Percentiles rank a stretch among this genome's conserved stretches.
Evolutionary conservation across 129 eudicot species (phyloP).

Genomic region (Arctium lappa): DNA sequence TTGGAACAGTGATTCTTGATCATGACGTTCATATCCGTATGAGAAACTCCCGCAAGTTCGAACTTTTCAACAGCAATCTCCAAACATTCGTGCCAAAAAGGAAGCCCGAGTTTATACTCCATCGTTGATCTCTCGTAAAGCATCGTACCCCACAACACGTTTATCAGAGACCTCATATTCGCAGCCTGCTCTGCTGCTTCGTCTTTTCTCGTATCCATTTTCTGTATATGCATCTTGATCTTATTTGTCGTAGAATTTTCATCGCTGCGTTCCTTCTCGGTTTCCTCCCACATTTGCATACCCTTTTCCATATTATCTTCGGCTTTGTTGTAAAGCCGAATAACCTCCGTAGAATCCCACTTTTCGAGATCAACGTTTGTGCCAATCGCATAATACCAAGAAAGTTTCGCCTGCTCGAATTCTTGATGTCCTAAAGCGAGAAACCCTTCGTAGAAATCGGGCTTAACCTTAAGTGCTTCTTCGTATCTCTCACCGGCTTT

Average conservation of each 20-base stretch:
- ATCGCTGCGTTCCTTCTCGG: slow-evolving; percentile 24
- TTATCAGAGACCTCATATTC: slow-evolving; percentile 62
- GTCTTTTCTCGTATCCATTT: slow-evolving; percentile 34
- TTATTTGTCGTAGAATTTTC: slow-evolving; percentile 26
- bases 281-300: slow-evolving; percentile 71
- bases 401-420: slow-evolving; percentile 86
- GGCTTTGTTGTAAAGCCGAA: slow-evolving; percentile 68
- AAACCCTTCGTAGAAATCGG: slow-evolving; percentile 78
- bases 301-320: slow-evolving; percentile 91
- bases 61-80: slow-evolving; percentile 88
- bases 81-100: slow-evolving; percentile 87
- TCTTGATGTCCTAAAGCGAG: slow-evolving; percentile 82
- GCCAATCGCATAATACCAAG: slow-evolving; percentile 78
- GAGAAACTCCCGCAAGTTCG: slow-evolving; percentile 81
- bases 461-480: slow-evolving; percentile 68
- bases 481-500: slow-evolving; percentile 73
- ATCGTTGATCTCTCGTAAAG: slow-evolving; percentile 88
- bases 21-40: slow-evolving; percentile 85
- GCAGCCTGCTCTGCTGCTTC: slow-evolving; percentile 57
- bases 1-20: slow-evolving; percentile 90
- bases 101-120: slow-evolving; percentile 86
- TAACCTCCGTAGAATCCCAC: slow-evolving; percentile 57
- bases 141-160: slow-evolving; percentile 84
- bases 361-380: slow-evolving; percentile 45
- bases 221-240: slow-evolving; percentile 24